phyloP scores from a whole-genome alignment of 2,329 filamentous ascomycete species.

The Zalaria obscura region DNA sequence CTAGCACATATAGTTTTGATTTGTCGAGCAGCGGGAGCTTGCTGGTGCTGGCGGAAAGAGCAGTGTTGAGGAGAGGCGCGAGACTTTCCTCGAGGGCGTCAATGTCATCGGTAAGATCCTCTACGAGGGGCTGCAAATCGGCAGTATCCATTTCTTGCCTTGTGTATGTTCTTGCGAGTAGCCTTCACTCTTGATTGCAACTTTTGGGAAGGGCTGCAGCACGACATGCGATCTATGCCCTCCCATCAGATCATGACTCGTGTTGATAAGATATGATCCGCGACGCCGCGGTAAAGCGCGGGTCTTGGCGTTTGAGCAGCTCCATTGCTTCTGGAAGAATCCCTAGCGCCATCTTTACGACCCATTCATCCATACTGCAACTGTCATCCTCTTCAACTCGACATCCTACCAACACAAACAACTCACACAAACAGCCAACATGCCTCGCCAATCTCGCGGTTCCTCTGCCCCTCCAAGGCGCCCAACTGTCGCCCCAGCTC shows the following conservation, averaged over 20 bases:
- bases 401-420: neutral
- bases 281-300: neutral
- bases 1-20: constrained; percentile 81
- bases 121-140: constrained; percentile 53
- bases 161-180: too few species aligned
- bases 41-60: constrained; percentile 53
- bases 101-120: constrained; percentile 55
- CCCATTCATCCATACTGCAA: too few species aligned
- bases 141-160: constrained; percentile 33
- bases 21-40: constrained; percentile 87
- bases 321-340: neutral
- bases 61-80: constrained; percentile 53
- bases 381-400: neutral
- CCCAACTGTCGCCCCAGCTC: constrained; percentile 26
- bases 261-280: neutral
- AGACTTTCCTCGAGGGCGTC: constrained; percentile 65
- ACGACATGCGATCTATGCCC: neutral
- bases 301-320: neutral
- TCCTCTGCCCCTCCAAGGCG: constrained; percentile 29
- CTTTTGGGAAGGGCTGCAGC: neutral
- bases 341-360: too few species aligned
- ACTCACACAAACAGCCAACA: constrained; percentile 14
- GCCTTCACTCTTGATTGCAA: too few species aligned
- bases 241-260: neutral
- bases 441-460: constrained; percentile 35